These are phyloP conservation scores for Cryptococcus sp. DNA, from an alignment of 1,284 basidiomycete genomes.

Conservation along the genomic window DNA sequence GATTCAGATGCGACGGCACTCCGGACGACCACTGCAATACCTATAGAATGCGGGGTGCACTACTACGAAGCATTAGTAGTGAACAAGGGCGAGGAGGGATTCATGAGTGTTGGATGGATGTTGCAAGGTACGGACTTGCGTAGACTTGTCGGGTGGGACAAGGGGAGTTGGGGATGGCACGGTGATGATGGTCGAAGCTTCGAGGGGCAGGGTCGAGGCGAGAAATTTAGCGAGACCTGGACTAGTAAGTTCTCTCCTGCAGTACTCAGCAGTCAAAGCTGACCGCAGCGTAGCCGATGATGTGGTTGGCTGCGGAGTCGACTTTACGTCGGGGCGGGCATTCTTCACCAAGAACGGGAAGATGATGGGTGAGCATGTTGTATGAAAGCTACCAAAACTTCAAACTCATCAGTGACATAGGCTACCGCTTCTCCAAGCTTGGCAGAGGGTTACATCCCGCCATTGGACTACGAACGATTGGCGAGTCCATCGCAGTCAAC, in stretches of 20 bases:
- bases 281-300: slow-evolving; percentile 66
- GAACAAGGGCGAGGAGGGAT: slow-evolving; percentile 77
- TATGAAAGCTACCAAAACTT: too few species aligned
- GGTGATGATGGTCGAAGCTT: slow-evolving; percentile 86
- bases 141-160: slow-evolving; percentile 86
- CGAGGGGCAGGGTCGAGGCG: slow-evolving; percentile 70
- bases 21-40: slow-evolving; percentile 71
- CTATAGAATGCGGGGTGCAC: slow-evolving; percentile 79
- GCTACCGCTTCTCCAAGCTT: slow-evolving; percentile 69
- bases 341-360: slow-evolving; percentile 90
- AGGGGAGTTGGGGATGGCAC: slow-evolving; percentile 88
- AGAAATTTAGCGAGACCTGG: slow-evolving; percentile 68
- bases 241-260: slow-evolving; percentile 28
- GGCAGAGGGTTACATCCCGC: slow-evolving; percentile 70
- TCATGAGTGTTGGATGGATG: slow-evolving; percentile 77
- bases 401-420: slow-evolving; percentile 41
- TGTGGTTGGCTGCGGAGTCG: slow-evolving; percentile 83
- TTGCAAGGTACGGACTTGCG: slow-evolving; percentile 62
- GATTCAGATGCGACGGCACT: slow-evolving; percentile 80
- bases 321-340: slow-evolving; percentile 72
- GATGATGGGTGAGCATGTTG: slow-evolving; percentile 63
- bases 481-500: slow-evolving; percentile 61
- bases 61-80: slow-evolving; percentile 86
- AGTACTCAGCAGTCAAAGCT: background rate
- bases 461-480: slow-evolving; percentile 78